Evolutionary conservation across 805 yeast genomes (phyloP).

Genomic region (Hagleromyces aurorensis): DNA sequence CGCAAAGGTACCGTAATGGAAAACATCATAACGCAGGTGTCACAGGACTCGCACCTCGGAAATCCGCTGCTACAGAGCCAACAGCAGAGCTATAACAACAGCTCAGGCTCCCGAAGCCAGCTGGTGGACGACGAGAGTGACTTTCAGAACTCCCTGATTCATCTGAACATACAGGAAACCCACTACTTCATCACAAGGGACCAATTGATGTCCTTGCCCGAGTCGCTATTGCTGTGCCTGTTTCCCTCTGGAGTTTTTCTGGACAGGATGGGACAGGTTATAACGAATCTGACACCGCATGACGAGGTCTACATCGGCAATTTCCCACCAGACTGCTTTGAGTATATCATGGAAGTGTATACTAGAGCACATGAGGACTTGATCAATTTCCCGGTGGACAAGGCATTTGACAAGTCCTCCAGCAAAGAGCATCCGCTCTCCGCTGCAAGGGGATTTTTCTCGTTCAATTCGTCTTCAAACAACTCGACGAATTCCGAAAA

Average conservation of each 20-base stretch:
- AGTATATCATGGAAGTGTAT: conserved; percentile 70
- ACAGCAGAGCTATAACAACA: conserved; percentile 28
- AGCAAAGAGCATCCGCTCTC: conserved; percentile 13
- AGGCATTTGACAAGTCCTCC: conserved; percentile 28
- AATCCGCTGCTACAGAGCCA: conserved; percentile 9
- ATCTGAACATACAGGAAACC: conserved; percentile 68
- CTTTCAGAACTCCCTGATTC: conserved; percentile 51
- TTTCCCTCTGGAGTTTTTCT: conserved; percentile 88
- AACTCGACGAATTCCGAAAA: conserved; percentile 40
- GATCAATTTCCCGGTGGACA: conserved; percentile 34
- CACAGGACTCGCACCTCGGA: conserved; percentile 32
- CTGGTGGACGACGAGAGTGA: conserved; percentile 28
- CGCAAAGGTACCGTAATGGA: no score
- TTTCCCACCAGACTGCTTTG: conserved; percentile 80
- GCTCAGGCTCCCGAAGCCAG: conserved; percentile 10
- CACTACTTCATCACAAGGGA: conserved; percentile 74
- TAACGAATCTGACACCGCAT: conserved; percentile 69
- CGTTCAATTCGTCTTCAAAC: conserved; percentile 10
- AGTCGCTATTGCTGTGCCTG: conserved; percentile 73
- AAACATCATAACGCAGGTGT: conserved; percentile 64
- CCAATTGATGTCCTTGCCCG: conserved; percentile 87
- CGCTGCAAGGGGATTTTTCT: conserved; percentile 27
- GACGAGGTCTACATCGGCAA: conserved; percentile 69
- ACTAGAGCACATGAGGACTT: conserved; percentile 60
- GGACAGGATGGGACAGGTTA: conserved; percentile 68